These are phyloP conservation scores for Limonium bicolor DNA, from an alignment of 148 eudicot species.

Conservation along the genomic window DNA sequence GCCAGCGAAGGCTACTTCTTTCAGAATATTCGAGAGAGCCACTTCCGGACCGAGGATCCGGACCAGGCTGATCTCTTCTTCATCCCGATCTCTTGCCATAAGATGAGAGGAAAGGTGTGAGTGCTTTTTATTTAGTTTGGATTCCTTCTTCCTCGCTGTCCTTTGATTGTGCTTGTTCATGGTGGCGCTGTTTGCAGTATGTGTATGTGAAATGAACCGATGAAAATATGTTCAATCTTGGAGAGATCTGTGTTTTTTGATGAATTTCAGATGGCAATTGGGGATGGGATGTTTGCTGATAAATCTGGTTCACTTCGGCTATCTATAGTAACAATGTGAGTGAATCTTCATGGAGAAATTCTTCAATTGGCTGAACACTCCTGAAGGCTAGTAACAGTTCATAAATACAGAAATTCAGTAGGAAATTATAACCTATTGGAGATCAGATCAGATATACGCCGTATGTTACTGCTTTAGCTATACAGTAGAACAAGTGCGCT, in stretches of 20 bases:
- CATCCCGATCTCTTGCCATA: constrained; percentile 89
- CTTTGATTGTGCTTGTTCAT: neutral
- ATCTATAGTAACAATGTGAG: too few species aligned
- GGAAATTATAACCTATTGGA: too few species aligned
- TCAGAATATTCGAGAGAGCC: constrained; percentile 80
- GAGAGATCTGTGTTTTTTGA: neutral
- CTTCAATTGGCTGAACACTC: too few species aligned
- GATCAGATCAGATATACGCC: too few species aligned
- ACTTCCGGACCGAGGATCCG: constrained; percentile 66
- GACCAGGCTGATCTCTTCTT: constrained; percentile 71
- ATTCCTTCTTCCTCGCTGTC: neutral
- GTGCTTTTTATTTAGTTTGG: neutral
- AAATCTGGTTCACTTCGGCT: too few species aligned
- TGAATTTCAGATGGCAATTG: neutral
- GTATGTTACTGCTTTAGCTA: too few species aligned
- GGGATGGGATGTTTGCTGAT: neutral
- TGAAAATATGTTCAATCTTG: neutral
- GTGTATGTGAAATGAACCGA: neutral
- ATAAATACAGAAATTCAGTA: too few species aligned
- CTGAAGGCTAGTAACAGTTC: too few species aligned
- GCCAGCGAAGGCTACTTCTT: constrained; percentile 89
- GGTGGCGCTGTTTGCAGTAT: neutral
- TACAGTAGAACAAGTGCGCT: too few species aligned
- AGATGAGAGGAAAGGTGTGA: constrained; percentile 96
- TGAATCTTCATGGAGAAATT: too few species aligned